phyloP scores from a whole-genome alignment of 1,284 basidiomycete genomes.

The Coniferiporia sulphurascens region DNA sequence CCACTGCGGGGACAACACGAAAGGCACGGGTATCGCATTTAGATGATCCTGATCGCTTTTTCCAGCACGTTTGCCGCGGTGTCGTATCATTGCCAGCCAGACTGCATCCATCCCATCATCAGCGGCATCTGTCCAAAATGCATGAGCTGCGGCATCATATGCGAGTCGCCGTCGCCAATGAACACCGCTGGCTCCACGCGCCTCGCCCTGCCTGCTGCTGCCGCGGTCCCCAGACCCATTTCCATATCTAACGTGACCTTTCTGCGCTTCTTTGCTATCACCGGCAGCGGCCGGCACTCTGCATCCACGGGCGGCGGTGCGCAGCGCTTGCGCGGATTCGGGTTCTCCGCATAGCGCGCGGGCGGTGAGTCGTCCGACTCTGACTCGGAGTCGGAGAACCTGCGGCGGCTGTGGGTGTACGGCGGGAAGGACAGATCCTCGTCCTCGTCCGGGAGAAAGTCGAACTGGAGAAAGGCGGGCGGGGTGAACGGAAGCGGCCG shows the following conservation, averaged over 20 bases:
- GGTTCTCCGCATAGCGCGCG: background rate
- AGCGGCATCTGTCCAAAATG: background rate
- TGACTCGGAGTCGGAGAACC: background rate
- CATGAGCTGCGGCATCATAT: slow-evolving; percentile 4
- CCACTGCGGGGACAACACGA: background rate
- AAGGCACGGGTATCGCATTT: background rate
- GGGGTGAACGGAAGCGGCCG: slow-evolving; percentile 12
- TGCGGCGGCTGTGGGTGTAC: slow-evolving; percentile 15
- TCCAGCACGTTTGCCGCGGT: too few species aligned
- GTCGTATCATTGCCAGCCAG: background rate
- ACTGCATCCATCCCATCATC: slow-evolving; percentile 1
- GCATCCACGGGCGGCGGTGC: background rate
- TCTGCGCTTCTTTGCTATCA: slow-evolving; percentile 3
- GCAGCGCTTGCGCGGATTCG: slow-evolving; percentile 4
- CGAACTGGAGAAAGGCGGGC: slow-evolving; percentile 18
- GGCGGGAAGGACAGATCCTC: slow-evolving; percentile 18
- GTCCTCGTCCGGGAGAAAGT: slow-evolving; percentile 17
- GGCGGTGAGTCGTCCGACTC: background rate
- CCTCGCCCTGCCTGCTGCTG: too few species aligned
- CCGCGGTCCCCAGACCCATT: too few species aligned
- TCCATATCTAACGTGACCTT: background rate
- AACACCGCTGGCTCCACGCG: slow-evolving; percentile 1
- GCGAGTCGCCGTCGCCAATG: background rate
- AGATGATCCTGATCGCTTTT: background rate
- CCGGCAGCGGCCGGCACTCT: background rate